Base-by-base conservation (phyloP, 2,329 filamentous ascomycete genomes). In the Penicillium aurantiogriseum region DNA sequence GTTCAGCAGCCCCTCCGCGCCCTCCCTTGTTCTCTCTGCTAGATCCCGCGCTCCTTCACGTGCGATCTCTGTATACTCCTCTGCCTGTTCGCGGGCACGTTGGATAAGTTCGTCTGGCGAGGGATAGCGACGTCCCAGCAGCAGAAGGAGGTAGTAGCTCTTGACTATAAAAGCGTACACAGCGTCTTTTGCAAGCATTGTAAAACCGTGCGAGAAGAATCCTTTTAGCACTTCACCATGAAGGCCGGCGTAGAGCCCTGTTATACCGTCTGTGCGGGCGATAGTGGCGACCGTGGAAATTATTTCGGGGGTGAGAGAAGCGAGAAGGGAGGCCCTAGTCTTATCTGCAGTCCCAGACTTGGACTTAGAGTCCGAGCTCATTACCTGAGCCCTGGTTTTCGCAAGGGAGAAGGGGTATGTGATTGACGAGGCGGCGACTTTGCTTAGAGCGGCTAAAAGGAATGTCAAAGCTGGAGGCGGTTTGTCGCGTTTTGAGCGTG, bases 321-420 rank as follows among this genome's bases (percentile, higher is more conserved):
- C 48, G 13, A 60, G 38, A 5, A 47, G 35, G 9, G 47, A 52
- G 55, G 44, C 11, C 56, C 47, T 38, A 11, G 58, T 13, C 8
- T 59, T 68, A 59, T 59, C 70, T 43, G 58, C 72, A 62, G 56
- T 71, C 58, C 27, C 60, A 62, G 45, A 42, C 57, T 31, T 71
- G 59, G 27, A 67, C 54, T 48, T 56, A 4, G 64, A 44, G 25
- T 45, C 45, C 13, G 50, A 35, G 19, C 25, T 51, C 64, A 65
- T 66, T 25, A 88, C 83, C 71, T 95, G 91, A 3, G 90, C 83
- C 27, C 90, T 82, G 2, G 90, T 85, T 76, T 93, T 93, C n/a
- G 90, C 91, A 31, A 92, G 85, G 56, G 90, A 89, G 72, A 96
- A 88, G 0, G 92, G 92, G 70, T 96, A 96, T 0, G 90, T 96